phyloP scores from a whole-genome alignment of 257 asterid genomes.

The Solanum chmielewskii region DNA sequence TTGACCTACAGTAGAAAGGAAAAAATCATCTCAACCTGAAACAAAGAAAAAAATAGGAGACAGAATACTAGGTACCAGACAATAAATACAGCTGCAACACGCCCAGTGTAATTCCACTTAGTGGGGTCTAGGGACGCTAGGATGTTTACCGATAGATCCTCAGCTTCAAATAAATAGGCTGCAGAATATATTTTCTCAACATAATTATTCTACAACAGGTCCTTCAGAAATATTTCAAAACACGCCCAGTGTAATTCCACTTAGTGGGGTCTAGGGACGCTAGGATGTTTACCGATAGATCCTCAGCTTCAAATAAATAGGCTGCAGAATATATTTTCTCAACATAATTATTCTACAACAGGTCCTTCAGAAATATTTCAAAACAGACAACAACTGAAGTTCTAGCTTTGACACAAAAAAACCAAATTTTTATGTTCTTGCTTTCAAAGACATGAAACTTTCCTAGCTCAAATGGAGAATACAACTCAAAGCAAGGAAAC shows the following conservation, averaged over 20 bases:
- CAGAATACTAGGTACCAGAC: background rate
- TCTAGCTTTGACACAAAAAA: background rate
- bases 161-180: background rate
- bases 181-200: background rate
- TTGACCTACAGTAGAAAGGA: no score
- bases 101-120: background rate
- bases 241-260: background rate
- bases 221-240: background rate
- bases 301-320: background rate
- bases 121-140: background rate
- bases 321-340: background rate
- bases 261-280: background rate
- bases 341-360: background rate
- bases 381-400: background rate
- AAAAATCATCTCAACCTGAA: background rate
- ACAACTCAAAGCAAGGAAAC: background rate
- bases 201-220: background rate
- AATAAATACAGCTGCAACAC: background rate
- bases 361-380: background rate
- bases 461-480: background rate
- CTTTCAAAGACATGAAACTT: background rate
- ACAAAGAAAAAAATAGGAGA: background rate
- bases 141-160: background rate
- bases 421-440: background rate
- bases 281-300: background rate